Evolutionary conservation across 2,329 filamentous ascomycete species (phyloP).

Genomic region (Colletotrichum sp.): DNA sequence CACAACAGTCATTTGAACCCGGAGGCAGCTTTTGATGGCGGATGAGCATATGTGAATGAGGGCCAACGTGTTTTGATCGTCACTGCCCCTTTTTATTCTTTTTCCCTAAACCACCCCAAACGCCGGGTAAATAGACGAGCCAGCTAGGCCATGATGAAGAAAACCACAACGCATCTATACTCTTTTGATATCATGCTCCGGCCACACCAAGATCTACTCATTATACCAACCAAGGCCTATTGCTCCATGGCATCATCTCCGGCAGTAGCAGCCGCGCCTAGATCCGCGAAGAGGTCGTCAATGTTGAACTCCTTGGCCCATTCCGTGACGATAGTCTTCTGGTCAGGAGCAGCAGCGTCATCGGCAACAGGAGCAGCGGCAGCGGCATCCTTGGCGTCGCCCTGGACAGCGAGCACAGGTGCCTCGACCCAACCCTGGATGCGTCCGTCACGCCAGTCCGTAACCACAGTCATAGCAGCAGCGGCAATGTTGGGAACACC

Average conservation of each 20-base stretch:
- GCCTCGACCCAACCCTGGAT: conserved; percentile 92
- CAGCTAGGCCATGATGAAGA: conserved; percentile 3
- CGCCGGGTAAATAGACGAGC: not conserved
- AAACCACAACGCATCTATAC: not conserved
- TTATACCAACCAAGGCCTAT: conserved; percentile 30
- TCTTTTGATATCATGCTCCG: conserved; percentile 8
- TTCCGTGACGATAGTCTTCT: conserved; percentile 88
- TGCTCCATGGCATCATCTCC: conserved; percentile 58
- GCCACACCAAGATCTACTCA: not conserved
- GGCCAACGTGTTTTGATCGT: not conserved
- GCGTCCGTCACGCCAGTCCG: conserved; percentile 94
- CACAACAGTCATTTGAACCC: not conserved
- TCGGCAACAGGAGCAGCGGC: conserved; percentile 38
- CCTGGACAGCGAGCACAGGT: conserved; percentile 64
- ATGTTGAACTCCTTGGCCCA: conserved; percentile 97
- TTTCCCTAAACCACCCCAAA: conserved; percentile 11
- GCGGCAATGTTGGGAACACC: conserved; percentile 88
- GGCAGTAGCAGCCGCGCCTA: conserved; percentile 30
- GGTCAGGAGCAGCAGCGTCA: conserved; percentile 60
- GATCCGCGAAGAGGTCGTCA: conserved; percentile 88
- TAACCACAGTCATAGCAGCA: conserved; percentile 91
- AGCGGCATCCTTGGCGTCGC: conserved; percentile 35
- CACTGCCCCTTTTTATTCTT: not conserved
- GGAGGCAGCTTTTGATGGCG: not conserved
- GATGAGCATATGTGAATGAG: conserved; percentile 1